These are phyloP conservation scores for Pulveroboletus sp. DNA, from an alignment of 768 basidiomycete species.

Conservation along the genomic window DNA sequence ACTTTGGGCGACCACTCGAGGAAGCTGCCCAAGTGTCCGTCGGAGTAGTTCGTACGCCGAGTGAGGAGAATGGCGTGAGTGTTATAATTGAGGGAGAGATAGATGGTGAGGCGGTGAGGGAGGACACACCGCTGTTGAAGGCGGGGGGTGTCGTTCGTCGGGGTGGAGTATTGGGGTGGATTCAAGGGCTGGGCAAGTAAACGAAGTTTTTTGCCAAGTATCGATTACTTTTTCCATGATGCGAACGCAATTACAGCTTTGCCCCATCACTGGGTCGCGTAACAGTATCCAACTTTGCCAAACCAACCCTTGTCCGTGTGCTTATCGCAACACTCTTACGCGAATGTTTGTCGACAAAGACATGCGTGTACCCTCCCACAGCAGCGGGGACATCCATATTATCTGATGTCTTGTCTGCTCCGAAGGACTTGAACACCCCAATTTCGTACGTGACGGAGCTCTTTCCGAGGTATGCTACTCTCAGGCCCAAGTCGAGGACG, in stretches of 20 bases:
- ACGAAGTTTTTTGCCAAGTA: too few relatives aligned
- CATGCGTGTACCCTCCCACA: constrained; percentile 68
- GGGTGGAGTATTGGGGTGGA: constrained; percentile 24
- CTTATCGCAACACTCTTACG: constrained; percentile 53
- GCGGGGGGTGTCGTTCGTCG: constrained; percentile 14
- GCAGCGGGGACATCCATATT: constrained; percentile 30
- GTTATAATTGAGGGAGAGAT: constrained; percentile 21
- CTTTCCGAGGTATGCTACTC: constrained; percentile 61
- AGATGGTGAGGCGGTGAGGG: constrained; percentile 3
- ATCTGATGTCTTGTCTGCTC: background rate
- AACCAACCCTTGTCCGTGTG: constrained; percentile 39
- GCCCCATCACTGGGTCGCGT: background rate
- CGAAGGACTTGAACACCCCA: constrained; percentile 55
- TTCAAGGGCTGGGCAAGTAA: constrained; percentile 17
- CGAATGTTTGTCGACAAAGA: constrained; percentile 65
- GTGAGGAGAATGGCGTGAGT: constrained; percentile 10
- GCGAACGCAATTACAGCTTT: constrained; percentile 15
- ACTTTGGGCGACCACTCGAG: constrained; percentile 68
- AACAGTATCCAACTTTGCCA: constrained; percentile 24
- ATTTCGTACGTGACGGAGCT: constrained; percentile 80
- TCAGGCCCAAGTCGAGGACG: constrained; percentile 62
- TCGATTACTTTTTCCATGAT: too few relatives aligned
- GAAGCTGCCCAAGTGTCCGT: background rate
- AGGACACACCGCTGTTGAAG: constrained; percentile 24
- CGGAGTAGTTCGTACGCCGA: background rate